Conservation (phyloP, 331 rosid species). For the Pyrus hybrid region DNA sequence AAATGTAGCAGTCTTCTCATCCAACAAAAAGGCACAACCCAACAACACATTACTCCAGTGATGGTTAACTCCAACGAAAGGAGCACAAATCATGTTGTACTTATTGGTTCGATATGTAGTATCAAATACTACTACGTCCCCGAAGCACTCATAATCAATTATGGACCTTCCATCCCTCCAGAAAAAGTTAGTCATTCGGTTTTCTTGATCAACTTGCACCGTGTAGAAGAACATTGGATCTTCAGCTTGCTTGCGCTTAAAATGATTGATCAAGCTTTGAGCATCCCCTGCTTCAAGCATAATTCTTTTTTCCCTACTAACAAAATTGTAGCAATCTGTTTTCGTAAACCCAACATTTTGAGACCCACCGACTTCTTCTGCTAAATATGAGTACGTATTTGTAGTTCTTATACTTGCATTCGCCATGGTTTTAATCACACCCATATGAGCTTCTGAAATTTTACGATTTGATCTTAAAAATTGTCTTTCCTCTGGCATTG, state of each 20-base stretch:
- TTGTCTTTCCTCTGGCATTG: background rate
- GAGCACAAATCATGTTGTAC: background rate
- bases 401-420: background rate
- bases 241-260: background rate
- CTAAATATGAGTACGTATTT: background rate
- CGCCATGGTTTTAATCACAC: too few species aligned
- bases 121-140: background rate
- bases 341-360: slow-evolving; percentile 6
- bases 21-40: background rate
- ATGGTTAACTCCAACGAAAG: background rate
- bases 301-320: background rate
- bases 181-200: background rate
- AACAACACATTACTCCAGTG: background rate
- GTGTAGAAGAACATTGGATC: background rate
- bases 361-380: background rate
- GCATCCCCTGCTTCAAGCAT: background rate
- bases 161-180: slow-evolving; percentile 1
- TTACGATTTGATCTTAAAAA: background rate
- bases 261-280: background rate
- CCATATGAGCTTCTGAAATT: background rate
- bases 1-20: background rate
- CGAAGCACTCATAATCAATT: background rate
- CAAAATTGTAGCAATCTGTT: background rate
- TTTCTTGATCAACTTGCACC: background rate
- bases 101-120: background rate